Percentiles rank a stretch among this genome's conserved stretches.
Conservation (phyloP, 768 basidiomycete genomes). For the Mycena venus region DNA sequence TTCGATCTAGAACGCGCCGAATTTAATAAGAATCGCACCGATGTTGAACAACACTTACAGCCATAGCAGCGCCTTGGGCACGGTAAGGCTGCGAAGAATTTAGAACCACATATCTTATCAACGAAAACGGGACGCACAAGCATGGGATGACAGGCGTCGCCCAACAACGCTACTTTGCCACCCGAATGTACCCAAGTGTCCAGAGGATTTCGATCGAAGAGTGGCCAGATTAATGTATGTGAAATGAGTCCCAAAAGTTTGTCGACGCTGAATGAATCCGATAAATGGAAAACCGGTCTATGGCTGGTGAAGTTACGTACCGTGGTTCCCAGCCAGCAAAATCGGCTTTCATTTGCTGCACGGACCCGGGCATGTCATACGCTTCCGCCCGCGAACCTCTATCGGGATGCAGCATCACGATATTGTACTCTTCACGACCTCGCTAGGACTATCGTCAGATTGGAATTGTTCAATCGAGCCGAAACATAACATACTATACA, state of each 20-base stretch:
- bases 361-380: slow-evolving; percentile 56
- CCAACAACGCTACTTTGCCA: slow-evolving; percentile 60
- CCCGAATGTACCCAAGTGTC: slow-evolving; percentile 62
- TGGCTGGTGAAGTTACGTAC: background rate
- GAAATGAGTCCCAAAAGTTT: slow-evolving; percentile 61
- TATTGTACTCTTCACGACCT: slow-evolving; percentile 56
- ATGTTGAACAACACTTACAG: slow-evolving; percentile 43
- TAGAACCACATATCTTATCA: background rate
- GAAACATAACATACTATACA: slow-evolving; percentile 45
- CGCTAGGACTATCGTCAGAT: slow-evolving; percentile 37
- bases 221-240: slow-evolving; percentile 60
- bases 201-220: slow-evolving; percentile 64
- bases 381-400: slow-evolving; percentile 56
- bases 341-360: slow-evolving; percentile 61
- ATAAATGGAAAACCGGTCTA: background rate
- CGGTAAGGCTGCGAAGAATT: slow-evolving; percentile 57
- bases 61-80: slow-evolving; percentile 70
- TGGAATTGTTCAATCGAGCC: background rate
- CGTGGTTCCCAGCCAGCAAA: slow-evolving; percentile 63
- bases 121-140: slow-evolving; percentile 36
- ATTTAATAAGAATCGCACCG: background rate
- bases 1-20: slow-evolving; percentile 49
- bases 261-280: slow-evolving; percentile 47
- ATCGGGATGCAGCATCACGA: slow-evolving; percentile 61
- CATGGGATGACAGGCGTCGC: slow-evolving; percentile 74